Evolutionary conservation across 176 grass and related monocot genomes (phyloP).

Genomic region (Cocos nucifera): DNA sequence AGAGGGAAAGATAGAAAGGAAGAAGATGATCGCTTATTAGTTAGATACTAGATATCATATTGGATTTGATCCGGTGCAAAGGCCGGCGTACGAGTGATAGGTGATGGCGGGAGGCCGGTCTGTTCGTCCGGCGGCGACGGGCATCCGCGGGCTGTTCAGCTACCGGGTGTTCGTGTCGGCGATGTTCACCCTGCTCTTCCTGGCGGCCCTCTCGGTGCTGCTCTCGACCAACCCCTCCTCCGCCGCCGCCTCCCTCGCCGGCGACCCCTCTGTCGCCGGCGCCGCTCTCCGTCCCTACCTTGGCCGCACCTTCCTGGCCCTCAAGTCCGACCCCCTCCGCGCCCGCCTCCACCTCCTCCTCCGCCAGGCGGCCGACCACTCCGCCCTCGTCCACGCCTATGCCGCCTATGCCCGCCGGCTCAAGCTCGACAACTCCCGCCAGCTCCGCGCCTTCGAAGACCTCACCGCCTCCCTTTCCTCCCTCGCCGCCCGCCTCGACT

Average conservation of each 20-base stretch:
- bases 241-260: slow-evolving; percentile 15
- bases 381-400: slow-evolving; percentile 67
- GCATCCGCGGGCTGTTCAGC: slow-evolving; percentile 18
- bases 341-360: slow-evolving; percentile 43
- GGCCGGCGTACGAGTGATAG: too few relatives aligned
- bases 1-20: too few relatives aligned
- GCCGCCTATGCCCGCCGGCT: slow-evolving; percentile 59
- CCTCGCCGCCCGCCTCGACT: slow-evolving; percentile 31
- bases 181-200: slow-evolving; percentile 14
- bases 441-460: slow-evolving; percentile 50
- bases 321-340: slow-evolving; percentile 19
- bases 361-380: slow-evolving; percentile 68
- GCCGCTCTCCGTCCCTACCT: slow-evolving; percentile 23
- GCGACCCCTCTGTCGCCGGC: too few relatives aligned
- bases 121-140: slow-evolving; percentile 24
- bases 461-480: slow-evolving; percentile 14
- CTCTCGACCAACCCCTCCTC: slow-evolving; percentile 12
- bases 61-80: too few relatives aligned
- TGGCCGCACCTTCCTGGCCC: slow-evolving; percentile 2
- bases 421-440: slow-evolving; percentile 52
- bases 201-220: slow-evolving; percentile 31
- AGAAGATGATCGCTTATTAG: too few relatives aligned
- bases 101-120: slow-evolving; percentile 59
- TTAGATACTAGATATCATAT: too few relatives aligned
- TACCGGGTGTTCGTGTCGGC: slow-evolving; percentile 30